Percentiles rank a stretch among this genome's conserved stretches.
Conservation (phyloP, 2,329 filamentous ascomycete species). For the Fusarium begoniae region DNA sequence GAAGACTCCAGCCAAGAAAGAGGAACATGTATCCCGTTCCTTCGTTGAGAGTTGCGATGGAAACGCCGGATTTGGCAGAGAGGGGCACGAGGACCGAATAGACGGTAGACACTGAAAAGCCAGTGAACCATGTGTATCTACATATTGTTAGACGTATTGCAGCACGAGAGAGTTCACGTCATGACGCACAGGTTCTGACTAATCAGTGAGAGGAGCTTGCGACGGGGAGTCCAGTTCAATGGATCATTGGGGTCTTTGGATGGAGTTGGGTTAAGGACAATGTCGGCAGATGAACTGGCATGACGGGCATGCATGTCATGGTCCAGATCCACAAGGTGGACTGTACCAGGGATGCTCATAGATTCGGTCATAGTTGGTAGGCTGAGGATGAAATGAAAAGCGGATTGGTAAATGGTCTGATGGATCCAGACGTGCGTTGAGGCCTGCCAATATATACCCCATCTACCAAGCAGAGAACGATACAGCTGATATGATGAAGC, state of each 20-base stretch:
- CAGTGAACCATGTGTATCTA: conserved; percentile 50
- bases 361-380: background rate
- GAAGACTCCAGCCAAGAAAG: conserved; percentile 54
- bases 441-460: background rate
- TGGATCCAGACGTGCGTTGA: background rate
- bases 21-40: conserved; percentile 55
- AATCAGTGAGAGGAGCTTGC: conserved; percentile 40
- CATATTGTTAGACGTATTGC: background rate
- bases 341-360: conserved; percentile 48
- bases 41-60: conserved; percentile 47
- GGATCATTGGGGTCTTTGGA: conserved; percentile 62
- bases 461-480: background rate
- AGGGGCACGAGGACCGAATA: conserved; percentile 51
- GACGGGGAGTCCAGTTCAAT: conserved; percentile 55
- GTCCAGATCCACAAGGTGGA: conserved; percentile 52
- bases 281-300: conserved; percentile 45
- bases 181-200: conserved; percentile 43
- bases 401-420: no score
- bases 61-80: conserved; percentile 43
- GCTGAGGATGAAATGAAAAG: background rate
- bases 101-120: conserved; percentile 51
- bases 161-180: fast-evolving
- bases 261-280: conserved; percentile 61
- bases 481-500: background rate
- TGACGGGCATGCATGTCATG: conserved; percentile 46